Base-by-base conservation (phyloP, 768 basidiomycete genomes). In the Pleurotus platypus region DNA sequence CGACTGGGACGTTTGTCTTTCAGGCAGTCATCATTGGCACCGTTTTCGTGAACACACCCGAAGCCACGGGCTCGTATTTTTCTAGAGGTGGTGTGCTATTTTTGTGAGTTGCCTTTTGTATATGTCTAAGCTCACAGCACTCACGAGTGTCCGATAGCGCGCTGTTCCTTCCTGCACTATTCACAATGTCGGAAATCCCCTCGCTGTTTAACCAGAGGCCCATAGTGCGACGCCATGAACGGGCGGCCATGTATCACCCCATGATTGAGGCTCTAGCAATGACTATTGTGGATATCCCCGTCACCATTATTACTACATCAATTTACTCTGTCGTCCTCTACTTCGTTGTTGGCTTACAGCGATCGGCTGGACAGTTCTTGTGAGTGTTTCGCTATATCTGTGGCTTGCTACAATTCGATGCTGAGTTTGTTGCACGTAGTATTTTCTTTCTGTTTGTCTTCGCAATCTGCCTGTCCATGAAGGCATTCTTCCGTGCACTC, bases 21-120 rank as follows among this genome's bases (percentile, higher is more conserved):
- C 70, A 74, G 58, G 67, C 62, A 22, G 57, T 75, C 46, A 74
- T 77, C 62, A 74, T 85, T 56, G 86, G 87, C 5, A 85, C 83
- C 0, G 78, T 85, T 40, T 90, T 87, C 74, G 75, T 81, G 57
- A 71, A 74, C 6, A 70, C 85, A 43, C 72, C 77, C 2, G 73
- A 81, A 15, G 66, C 70, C n/a, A 86, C 88, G 0, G 62, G 72
- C 3, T 82, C 79, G n/a, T 84, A 83, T 66, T 89, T 87, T 71
- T 82, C 85, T 16, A 80, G 89, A 22, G 88, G 86, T 35, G 83
- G 88, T 73, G 74, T 87, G 11, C 68, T 92, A 20, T 90, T 87
- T 76, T 88, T 89, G 78, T 84, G 70, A 37, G 79, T 70, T 27
- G 27, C 24, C 1, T 40, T 55, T 15, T 27, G 8, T 18, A 1